Percentiles rank a stretch among this genome's conserved stretches.
Evolutionary conservation across 305 asterid species (phyloP).

Genomic region (Plantago lanceolata): DNA sequence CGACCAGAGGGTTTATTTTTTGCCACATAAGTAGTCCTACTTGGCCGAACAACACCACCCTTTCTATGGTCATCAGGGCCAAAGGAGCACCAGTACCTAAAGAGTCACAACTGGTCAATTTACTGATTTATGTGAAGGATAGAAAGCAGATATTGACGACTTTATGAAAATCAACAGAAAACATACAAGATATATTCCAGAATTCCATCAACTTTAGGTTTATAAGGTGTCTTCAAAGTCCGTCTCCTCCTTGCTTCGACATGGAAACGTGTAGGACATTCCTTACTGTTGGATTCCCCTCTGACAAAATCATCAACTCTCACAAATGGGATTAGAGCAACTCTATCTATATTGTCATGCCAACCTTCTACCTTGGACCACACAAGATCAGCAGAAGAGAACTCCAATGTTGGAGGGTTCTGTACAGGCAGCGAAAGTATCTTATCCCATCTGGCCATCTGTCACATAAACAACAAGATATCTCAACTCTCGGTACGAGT

Average conservation of each 20-base stretch:
- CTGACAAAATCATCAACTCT: conserved; percentile 85
- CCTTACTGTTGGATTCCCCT: conserved; percentile 80
- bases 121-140: neutral
- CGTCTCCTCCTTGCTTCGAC: conserved; percentile 90
- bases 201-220: conserved; percentile 94
- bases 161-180: conserved; percentile 8
- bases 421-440: conserved; percentile 90
- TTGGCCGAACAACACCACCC: conserved; percentile 88
- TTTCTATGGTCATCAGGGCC: conserved; percentile 94
- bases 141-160: neutral
- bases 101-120: conserved; percentile 14
- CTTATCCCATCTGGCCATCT: conserved; percentile 98
- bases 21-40: conserved; percentile 66
- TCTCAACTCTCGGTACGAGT: neutral
- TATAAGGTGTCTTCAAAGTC: conserved; percentile 44
- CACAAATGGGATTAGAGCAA: conserved; percentile 68
- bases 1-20: conserved; percentile 82
- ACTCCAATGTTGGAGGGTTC: conserved; percentile 77
- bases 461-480: neutral
- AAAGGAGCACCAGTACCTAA: conserved; percentile 96
- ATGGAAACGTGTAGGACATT: conserved; percentile 87
- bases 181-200: conserved; percentile 79
- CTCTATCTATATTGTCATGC: conserved; percentile 79
- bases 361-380: conserved; percentile 96
- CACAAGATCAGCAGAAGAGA: conserved; percentile 71